Evolutionary conservation across 495 filamentous ascomycete genomes (phyloP).

Genomic region (Penicillium subrubescens): DNA sequence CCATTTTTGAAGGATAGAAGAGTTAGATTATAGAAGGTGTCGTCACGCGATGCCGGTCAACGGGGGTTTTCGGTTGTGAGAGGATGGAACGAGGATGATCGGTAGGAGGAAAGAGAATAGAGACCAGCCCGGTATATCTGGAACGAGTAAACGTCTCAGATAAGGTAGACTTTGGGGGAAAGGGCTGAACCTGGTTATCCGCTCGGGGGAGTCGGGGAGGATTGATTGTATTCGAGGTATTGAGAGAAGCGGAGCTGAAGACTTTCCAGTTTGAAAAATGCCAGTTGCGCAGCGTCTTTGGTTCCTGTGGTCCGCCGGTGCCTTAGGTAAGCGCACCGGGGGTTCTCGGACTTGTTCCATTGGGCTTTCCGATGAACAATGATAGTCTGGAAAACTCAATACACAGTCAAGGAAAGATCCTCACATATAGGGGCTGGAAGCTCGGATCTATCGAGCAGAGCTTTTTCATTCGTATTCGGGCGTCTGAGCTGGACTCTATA

Average conservation of each 20-base stretch:
- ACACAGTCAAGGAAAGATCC: background rate
- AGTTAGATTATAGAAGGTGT: constrained; percentile 24
- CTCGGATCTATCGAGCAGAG: background rate
- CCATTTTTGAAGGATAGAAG: constrained; percentile 38
- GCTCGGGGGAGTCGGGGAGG: constrained; percentile 25
- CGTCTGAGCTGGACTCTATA: background rate
- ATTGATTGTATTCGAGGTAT: background rate
- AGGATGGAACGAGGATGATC: constrained; percentile 17
- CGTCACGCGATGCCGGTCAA: constrained; percentile 33
- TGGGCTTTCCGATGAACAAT: background rate
- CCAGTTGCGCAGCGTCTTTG: constrained; percentile 40
- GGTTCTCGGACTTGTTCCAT: constrained; percentile 16
- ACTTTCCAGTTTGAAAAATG: constrained; percentile 35
- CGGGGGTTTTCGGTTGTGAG: constrained; percentile 9
- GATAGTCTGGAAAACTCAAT: background rate
- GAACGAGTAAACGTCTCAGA: constrained; percentile 32
- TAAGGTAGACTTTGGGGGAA: constrained; percentile 10
- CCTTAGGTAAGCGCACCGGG: constrained; percentile 31
- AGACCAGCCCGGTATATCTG: constrained; percentile 39
- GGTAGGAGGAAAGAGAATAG: constrained; percentile 28
- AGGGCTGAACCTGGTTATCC: constrained; percentile 26
- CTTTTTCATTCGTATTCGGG: background rate
- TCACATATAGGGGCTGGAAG: background rate
- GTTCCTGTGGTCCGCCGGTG: constrained; percentile 32
- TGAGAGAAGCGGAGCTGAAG: constrained; percentile 31